These are phyloP conservation scores for Solanum corneliomulleri DNA, from an alignment of 257 asterid species.

Conservation along the genomic window DNA sequence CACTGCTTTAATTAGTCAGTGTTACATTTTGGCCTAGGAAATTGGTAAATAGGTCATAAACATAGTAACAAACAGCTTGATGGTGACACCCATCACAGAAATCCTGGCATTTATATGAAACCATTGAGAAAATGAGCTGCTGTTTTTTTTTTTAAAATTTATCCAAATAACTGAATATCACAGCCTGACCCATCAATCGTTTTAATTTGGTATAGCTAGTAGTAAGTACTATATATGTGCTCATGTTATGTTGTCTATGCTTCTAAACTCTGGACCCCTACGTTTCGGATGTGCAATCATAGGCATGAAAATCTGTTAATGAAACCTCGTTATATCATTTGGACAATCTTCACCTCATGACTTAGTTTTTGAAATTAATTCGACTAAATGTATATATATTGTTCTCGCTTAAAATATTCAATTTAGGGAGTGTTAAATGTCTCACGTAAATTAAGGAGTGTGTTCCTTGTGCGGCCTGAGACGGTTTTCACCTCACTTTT, in stretches of 20 bases:
- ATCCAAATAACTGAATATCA: not conserved
- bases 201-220: not conserved
- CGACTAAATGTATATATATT: not conserved
- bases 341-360: not conserved
- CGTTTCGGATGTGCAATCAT: not conserved
- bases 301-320: not conserved
- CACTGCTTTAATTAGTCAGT: not conserved
- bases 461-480: not conserved
- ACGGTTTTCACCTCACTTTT: not conserved
- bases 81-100: not conserved
- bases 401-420: not conserved
- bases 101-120: not conserved
- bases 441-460: not conserved
- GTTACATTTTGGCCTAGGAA: not conserved
- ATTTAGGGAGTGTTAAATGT: not conserved
- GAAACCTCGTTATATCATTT: not conserved
- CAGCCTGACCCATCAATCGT: not conserved
- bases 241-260: not conserved
- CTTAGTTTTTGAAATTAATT: not conserved
- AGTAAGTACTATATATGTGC: not conserved
- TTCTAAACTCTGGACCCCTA: not conserved
- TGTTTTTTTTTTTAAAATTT: too few relatives aligned
- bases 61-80: not conserved
- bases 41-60: not conserved
- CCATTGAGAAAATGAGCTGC: not conserved